These are phyloP conservation scores for Bacterosira constricta DNA, from an alignment of 108 stramenopile species.

Conservation along the genomic window DNA sequence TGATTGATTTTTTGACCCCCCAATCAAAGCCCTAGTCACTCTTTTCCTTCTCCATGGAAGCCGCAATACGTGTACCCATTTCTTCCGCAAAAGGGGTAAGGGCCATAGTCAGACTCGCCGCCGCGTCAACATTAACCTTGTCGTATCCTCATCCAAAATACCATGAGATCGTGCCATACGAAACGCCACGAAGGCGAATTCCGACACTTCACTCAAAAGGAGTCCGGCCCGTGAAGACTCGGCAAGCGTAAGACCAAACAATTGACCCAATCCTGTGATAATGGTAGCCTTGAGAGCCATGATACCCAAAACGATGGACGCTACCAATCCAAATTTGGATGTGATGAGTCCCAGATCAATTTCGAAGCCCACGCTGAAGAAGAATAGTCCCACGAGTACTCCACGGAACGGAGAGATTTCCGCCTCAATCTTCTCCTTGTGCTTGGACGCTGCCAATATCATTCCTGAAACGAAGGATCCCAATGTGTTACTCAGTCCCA, in stretches of 20 bases:
- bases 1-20: not conserved
- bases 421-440: constrained; percentile 85
- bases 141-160: constrained; percentile 70
- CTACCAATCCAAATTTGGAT: constrained; percentile 63
- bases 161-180: constrained; percentile 86
- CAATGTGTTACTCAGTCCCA: constrained; percentile 92
- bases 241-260: constrained; percentile 66
- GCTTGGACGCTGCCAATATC: constrained; percentile 81
- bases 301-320: constrained; percentile 72
- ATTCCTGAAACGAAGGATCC: constrained; percentile 94
- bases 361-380: constrained; percentile 95
- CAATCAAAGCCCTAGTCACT: not conserved
- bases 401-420: constrained; percentile 88
- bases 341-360: constrained; percentile 85
- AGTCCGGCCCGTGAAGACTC: constrained; percentile 83
- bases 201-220: constrained; percentile 91
- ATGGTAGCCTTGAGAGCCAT: constrained; percentile 80
- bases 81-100: constrained; percentile 87
- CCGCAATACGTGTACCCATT: constrained; percentile 48
- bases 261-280: constrained; percentile 57
- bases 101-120: constrained; percentile 92
- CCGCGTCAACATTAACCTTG: constrained; percentile 89
- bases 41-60: constrained; percentile 29
- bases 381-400: constrained; percentile 93
- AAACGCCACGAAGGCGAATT: constrained; percentile 96